Evolutionary conservation across 106 monocot genomes (phyloP).

Genomic region (Dioscorea dumetorum): DNA sequence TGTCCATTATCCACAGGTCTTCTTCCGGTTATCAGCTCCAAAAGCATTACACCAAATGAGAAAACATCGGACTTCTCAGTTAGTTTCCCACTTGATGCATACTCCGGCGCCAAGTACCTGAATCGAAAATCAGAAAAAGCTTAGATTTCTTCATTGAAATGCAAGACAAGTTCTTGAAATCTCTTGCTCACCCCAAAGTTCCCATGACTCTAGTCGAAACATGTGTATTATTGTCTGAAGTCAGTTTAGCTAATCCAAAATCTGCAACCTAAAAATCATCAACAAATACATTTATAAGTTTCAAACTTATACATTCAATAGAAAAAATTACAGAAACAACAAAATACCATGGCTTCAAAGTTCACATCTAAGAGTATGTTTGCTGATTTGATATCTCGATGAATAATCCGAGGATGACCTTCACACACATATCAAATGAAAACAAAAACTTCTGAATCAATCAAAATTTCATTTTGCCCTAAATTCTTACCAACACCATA

Average conservation of each 20-base stretch:
- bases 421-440: slow-evolving; percentile 1
- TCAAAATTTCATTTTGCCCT: background rate
- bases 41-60: slow-evolving; percentile 69
- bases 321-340: background rate
- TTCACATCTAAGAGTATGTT: slow-evolving; percentile 77
- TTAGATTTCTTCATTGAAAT: background rate
- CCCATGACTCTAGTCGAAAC: slow-evolving; percentile 77
- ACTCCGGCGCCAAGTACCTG: slow-evolving; percentile 71
- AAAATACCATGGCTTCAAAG: slow-evolving; percentile 73
- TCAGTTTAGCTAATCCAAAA: slow-evolving; percentile 66
- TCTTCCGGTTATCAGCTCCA: slow-evolving; percentile 64
- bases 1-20: slow-evolving; percentile 46
- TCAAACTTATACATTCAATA: no score
- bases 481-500: no score
- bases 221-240: slow-evolving; percentile 52
- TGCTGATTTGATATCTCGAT: slow-evolving; percentile 85
- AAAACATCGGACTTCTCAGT: slow-evolving; percentile 78
- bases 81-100: slow-evolving; percentile 77
- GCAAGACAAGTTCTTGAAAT: background rate
- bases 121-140: background rate
- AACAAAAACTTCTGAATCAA: background rate
- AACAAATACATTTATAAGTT: no score
- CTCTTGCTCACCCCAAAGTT: slow-evolving; percentile 53
- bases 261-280: slow-evolving; percentile 46
- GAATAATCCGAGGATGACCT: slow-evolving; percentile 92